These are phyloP conservation scores for Plectranthus barbatus DNA, from an alignment of 257 asterid genomes.

Conservation along the genomic window DNA sequence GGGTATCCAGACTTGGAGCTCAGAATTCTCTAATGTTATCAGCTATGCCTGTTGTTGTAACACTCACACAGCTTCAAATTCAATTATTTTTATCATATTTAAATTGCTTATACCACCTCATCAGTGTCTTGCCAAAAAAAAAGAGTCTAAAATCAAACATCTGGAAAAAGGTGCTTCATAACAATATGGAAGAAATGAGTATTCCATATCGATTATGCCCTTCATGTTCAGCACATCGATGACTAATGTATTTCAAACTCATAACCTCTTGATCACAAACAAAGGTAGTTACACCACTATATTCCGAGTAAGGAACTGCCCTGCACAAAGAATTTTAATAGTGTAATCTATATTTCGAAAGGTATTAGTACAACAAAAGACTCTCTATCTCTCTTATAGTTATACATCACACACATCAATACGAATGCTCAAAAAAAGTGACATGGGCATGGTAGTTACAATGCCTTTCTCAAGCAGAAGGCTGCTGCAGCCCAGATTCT, in stretches of 20 bases:
- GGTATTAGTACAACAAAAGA: slow-evolving; percentile 4
- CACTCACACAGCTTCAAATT: not conserved
- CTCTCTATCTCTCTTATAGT: not conserved
- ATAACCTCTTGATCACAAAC: too few relatives aligned
- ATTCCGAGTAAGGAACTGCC: not conserved
- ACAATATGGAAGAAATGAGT: too few relatives aligned
- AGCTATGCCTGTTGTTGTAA: slow-evolving; percentile 1
- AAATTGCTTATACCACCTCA: not conserved
- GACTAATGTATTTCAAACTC: too few relatives aligned
- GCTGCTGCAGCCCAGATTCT: slow-evolving; percentile 24
- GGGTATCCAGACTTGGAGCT: slow-evolving; percentile 43
- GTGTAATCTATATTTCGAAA: slow-evolving; percentile 3
- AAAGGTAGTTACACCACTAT: too few relatives aligned
- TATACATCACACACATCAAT: slow-evolving; percentile 7
- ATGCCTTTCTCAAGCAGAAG: slow-evolving; percentile 13
- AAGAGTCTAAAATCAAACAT: too few relatives aligned
- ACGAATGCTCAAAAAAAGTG: slow-evolving; percentile 3
- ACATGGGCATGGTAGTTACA: not conserved
- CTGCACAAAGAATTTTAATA: not conserved
- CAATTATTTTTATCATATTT: not conserved
- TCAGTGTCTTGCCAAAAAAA: too few relatives aligned
- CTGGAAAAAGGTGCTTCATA: too few relatives aligned
- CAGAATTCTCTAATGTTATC: slow-evolving; percentile 34
- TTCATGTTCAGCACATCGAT: too few relatives aligned
- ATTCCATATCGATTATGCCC: too few relatives aligned